A percentile compares a stretch with the other conserved stretches of the same genome.
Evolutionary conservation across 768 basidiomycete genomes (phyloP).

Genomic region (Mycena leptocephala): DNA sequence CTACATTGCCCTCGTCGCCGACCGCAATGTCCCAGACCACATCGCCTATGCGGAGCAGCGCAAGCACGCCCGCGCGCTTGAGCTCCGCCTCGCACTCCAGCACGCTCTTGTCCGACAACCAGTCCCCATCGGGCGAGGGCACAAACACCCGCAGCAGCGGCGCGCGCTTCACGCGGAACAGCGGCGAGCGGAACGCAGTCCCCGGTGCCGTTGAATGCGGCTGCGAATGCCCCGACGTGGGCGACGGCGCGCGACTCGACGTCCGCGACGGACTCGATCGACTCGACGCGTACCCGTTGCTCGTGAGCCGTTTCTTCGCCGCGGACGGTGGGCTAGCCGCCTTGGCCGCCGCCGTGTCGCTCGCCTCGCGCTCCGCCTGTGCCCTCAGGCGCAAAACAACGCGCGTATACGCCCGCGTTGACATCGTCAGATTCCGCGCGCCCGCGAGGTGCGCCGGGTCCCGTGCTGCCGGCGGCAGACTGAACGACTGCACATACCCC

Average conservation of each 20-base stretch:
- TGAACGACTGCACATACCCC: conserved; percentile 69
- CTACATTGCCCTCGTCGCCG: conserved; percentile 89
- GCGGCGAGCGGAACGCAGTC: conserved; percentile 73
- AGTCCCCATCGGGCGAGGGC: conserved; percentile 89
- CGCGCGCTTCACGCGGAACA: conserved; percentile 81
- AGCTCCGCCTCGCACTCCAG: conserved; percentile 89
- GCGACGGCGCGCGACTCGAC: conserved; percentile 81
- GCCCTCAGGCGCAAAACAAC: conserved; percentile 84
- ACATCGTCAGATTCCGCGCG: conserved; percentile 69
- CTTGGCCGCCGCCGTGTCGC: conserved; percentile 41
- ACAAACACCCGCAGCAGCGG: conserved; percentile 88
- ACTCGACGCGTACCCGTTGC: conserved; percentile 37
- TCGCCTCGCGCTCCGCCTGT: conserved; percentile 78
- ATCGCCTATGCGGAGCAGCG: conserved; percentile 81
- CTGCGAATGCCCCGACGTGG: conserved; percentile 59
- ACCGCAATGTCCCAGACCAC: conserved; percentile 92
- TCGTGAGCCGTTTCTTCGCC: conserved; percentile 21
- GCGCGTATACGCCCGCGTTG: conserved; percentile 85
- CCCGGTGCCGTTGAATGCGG: conserved; percentile 19
- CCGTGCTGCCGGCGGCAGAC: conserved; percentile 58
- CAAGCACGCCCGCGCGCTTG: conserved; percentile 75
- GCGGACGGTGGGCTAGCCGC: conserved; percentile 32
- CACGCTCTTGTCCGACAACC: conserved; percentile 88
- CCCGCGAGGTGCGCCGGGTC: conserved; percentile 59
- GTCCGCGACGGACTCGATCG: conserved; percentile 55